Conservation (phyloP, 2,329 filamentous ascomycete species). For the Chrysoporthe puriensis region DNA sequence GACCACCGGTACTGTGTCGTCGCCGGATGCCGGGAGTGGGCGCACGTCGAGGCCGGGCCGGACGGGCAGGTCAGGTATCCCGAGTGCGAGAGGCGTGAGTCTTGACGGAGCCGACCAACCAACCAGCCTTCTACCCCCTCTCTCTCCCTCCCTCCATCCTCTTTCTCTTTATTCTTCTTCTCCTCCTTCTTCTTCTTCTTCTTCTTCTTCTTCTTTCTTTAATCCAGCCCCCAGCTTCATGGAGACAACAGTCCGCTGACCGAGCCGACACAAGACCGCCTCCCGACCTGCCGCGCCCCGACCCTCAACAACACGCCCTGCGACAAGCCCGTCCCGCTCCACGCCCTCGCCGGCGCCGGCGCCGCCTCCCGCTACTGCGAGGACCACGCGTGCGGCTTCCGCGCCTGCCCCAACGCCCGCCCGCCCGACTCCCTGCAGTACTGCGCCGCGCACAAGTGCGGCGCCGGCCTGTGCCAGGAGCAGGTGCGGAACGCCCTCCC, state of each 20-base stretch:
- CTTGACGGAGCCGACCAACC: background rate
- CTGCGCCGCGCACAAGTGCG: conserved; percentile 35
- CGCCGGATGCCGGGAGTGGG: conserved; percentile 20
- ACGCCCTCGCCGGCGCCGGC: background rate
- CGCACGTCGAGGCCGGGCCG: conserved; percentile 18
- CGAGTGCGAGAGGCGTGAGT: conserved; percentile 22
- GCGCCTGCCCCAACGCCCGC: conserved; percentile 24
- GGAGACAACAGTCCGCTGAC: too few species aligned
- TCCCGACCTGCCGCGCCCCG: conserved; percentile 18
- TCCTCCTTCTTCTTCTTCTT: background rate
- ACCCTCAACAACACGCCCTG: conserved; percentile 19
- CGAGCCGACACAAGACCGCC: conserved; percentile 21
- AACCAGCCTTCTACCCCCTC: background rate
- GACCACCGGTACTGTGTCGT: conserved; percentile 14
- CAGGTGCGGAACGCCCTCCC: conserved; percentile 23
- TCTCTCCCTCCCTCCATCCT: background rate
- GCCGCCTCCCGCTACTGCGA: conserved; percentile 21
- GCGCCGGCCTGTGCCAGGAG: conserved; percentile 29
- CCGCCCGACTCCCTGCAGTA: conserved; percentile 23
- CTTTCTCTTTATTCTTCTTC: background rate
- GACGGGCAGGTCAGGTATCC: conserved; percentile 13
- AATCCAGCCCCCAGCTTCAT: too few species aligned
- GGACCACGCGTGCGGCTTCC: conserved; percentile 27
- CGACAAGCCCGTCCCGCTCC: conserved; percentile 10
- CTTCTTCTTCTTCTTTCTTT: background rate